Conservation (phyloP, 768 basidiomycete species). For the Boletus reticuloceps region DNA sequence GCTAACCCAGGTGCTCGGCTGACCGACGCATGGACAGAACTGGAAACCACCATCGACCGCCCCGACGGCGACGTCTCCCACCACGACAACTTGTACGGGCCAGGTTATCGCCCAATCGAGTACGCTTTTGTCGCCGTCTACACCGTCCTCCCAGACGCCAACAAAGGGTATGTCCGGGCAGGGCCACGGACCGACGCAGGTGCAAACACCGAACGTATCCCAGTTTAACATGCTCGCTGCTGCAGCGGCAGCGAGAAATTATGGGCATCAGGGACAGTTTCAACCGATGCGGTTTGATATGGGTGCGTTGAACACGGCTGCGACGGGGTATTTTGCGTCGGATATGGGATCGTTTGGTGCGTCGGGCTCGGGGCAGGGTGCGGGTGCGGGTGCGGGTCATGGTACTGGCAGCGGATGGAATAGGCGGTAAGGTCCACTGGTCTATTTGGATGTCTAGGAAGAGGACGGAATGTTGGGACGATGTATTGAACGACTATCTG, state of each 20-base stretch:
- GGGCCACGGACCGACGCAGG: neutral
- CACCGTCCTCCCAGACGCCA: neutral
- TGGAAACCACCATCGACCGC: slow-evolving; percentile 46
- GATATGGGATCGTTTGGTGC: slow-evolving; percentile 17
- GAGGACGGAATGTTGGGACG: too few species aligned
- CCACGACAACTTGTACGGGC: neutral
- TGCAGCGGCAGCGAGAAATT: slow-evolving; percentile 23
- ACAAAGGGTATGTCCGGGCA: neutral
- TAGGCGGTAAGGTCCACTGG: slow-evolving; percentile 4
- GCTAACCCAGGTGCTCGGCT: neutral
- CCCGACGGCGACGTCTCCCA: slow-evolving; percentile 8
- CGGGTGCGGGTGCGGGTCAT: neutral
- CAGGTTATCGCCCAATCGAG: neutral
- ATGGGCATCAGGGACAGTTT: slow-evolving; percentile 22
- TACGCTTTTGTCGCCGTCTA: slow-evolving; percentile 5
- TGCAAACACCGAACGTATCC: slow-evolving; percentile 10
- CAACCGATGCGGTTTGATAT: slow-evolving; percentile 19
- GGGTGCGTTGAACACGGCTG: slow-evolving; percentile 12
- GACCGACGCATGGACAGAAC: slow-evolving; percentile 34
- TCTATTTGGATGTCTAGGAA: neutral
- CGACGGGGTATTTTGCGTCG: slow-evolving; percentile 19
- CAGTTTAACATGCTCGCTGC: slow-evolving; percentile 30
- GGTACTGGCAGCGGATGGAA: slow-evolving; percentile 4
- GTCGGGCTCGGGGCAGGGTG: slow-evolving; percentile 3
- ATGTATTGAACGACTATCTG: too few species aligned